Evolutionary conservation across 345 rosid species (phyloP).

Genomic region (Arabidopsis arenosa): DNA sequence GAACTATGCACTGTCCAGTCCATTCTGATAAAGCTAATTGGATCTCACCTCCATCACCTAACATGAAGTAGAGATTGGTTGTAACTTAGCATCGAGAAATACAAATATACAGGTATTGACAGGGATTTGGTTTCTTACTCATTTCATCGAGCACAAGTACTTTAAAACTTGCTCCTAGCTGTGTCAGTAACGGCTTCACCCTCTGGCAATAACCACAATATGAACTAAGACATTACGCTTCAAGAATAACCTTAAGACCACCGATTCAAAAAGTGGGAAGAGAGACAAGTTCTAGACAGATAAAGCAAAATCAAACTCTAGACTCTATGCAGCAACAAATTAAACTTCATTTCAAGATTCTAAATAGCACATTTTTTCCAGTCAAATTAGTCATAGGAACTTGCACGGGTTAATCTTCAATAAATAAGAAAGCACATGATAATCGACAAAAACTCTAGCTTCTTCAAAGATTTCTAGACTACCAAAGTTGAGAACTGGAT

Average conservation of each 20-base stretch:
- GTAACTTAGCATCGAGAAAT: background rate
- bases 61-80: background rate
- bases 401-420: background rate
- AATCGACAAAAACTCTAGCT: background rate
- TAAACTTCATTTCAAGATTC: background rate
- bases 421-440: background rate
- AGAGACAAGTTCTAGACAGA: background rate
- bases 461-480: background rate
- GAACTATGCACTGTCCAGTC: constrained; percentile 69
- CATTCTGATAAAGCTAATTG: constrained; percentile 63
- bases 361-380: background rate
- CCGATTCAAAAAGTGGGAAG: background rate
- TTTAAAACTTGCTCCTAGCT: constrained; percentile 41
- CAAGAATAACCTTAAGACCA: background rate
- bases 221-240: background rate
- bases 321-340: background rate
- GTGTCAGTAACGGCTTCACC: constrained; percentile 39
- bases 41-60: constrained; percentile 41
- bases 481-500: background rate
- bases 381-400: background rate
- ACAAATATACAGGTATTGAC: background rate
- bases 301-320: background rate
- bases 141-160: constrained; percentile 43
- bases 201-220: constrained; percentile 61
- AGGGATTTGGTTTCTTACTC: constrained; percentile 27